Conservation (phyloP, 441 rosid genomes). For the Gossypium laxum region DNA sequence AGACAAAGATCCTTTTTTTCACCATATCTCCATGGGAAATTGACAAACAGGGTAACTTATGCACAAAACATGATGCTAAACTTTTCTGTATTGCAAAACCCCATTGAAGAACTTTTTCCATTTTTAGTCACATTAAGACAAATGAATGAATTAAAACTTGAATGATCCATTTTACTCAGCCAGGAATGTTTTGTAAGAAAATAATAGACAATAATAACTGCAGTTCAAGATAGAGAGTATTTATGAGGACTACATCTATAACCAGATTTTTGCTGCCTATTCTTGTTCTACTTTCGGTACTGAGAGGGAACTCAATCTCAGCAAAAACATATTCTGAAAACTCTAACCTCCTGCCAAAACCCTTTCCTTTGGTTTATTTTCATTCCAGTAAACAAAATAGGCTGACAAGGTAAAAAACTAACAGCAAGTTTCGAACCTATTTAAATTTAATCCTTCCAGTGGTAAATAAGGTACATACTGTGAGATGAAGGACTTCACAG, state of each 20-base stretch:
- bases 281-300: not conserved
- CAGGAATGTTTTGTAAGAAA: not conserved
- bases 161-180: not conserved
- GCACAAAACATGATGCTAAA: not conserved
- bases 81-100: not conserved
- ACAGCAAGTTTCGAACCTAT: not conserved
- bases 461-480: constrained; percentile 41
- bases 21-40: not conserved
- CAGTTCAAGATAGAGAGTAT: not conserved
- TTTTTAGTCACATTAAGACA: not conserved
- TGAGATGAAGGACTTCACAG: constrained; percentile 48
- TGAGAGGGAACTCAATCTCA: not conserved
- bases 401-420: not conserved
- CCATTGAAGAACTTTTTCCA: not conserved
- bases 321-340: not conserved
- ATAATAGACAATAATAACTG: not conserved
- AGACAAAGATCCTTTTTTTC: not conserved
- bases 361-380: not conserved
- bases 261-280: not conserved
- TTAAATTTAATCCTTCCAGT: constrained; percentile 19
- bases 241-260: not conserved
- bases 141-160: not conserved
- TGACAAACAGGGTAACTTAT: not conserved
- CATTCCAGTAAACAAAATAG: not conserved
- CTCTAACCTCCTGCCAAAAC: not conserved